Evolutionary conservation across 2,329 filamentous ascomycete species (phyloP).

Genomic region (Pseudohalonectria lignicola): DNA sequence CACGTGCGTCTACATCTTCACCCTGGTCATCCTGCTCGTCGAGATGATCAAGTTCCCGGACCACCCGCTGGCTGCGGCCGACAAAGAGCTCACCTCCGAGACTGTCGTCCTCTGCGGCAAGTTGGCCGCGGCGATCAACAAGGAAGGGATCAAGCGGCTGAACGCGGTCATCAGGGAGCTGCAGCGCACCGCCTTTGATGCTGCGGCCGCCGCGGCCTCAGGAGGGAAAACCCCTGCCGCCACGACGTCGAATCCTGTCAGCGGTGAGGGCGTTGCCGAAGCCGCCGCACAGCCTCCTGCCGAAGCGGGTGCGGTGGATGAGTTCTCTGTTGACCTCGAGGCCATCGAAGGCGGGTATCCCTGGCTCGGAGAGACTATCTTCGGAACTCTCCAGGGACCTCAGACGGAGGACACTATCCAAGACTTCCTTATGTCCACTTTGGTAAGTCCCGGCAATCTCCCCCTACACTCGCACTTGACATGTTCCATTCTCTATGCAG

Average conservation of each 20-base stretch:
- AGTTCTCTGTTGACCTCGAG: background rate
- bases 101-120: background rate
- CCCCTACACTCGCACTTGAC: too few relatives aligned
- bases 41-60: slow-evolving; percentile 19
- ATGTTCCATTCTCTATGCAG: too few relatives aligned
- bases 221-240: background rate
- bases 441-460: too few relatives aligned
- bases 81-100: background rate
- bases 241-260: slow-evolving; percentile 3
- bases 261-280: background rate
- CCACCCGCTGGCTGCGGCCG: slow-evolving; percentile 5
- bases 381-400: too few relatives aligned
- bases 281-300: too few relatives aligned
- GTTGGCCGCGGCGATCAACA: background rate
- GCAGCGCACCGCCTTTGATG: too few relatives aligned
- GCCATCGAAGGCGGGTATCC: too few relatives aligned
- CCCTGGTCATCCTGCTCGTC: slow-evolving; percentile 20
- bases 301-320: background rate
- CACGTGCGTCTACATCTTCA: slow-evolving; percentile 18
- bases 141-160: background rate
- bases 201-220: too few relatives aligned
- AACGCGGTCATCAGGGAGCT: background rate
- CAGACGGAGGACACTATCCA: too few relatives aligned
- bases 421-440: too few relatives aligned
- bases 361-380: too few relatives aligned